Evolutionary conservation across 1,284 basidiomycete genomes (phyloP), one percentile per base, ranked within the genome.

Genomic region (Coniferiporia weirii): DNA sequence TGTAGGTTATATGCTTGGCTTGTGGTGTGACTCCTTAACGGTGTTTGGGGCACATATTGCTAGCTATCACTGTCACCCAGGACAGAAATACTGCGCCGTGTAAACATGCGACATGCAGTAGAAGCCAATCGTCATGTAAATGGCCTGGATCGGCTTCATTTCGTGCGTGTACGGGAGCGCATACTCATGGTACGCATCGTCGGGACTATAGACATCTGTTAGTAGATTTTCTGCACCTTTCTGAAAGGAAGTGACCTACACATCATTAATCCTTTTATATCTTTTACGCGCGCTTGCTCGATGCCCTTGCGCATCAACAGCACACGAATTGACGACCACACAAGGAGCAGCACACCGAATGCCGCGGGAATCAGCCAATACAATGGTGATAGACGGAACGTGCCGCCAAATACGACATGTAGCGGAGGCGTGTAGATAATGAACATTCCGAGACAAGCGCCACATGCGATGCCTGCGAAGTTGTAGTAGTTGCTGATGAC

Each of bases 151-250:
- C 38, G 38, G 15, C 15, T 40, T 40, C 38, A 40, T 15, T 40
- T 40, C 61, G 19, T 54, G 71, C 68, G 65, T 51, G 38, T 40
- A 12, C 38, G 9, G 8, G 54, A 55, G 32, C 54, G 54, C 54
- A 84, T 79, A 63, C 82, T 84, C 81, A 83, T 80, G 7, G 82
- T 84, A 57, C 83, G 73, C 82, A 84, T 84, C 22, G 83, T 84
- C 7, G 83, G 83, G 79, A 84, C 83, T 84, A 59, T 36, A 48
- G 9, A 9, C 4, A 15, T n/a, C 10, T 43, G 9, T 19, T 20
- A 36, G 34, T 4, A 8, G 27, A 13, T 45, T 46, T 27, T 20
- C 15, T 17, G 32, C n/a, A 6, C 19, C 20, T 52, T 9, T 27
- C n/a, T 34, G 13, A 52, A 20, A n/a, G 40, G 12, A 15, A 5